Conservation (phyloP, 345 rosid species). For the Mangifera indica region DNA sequence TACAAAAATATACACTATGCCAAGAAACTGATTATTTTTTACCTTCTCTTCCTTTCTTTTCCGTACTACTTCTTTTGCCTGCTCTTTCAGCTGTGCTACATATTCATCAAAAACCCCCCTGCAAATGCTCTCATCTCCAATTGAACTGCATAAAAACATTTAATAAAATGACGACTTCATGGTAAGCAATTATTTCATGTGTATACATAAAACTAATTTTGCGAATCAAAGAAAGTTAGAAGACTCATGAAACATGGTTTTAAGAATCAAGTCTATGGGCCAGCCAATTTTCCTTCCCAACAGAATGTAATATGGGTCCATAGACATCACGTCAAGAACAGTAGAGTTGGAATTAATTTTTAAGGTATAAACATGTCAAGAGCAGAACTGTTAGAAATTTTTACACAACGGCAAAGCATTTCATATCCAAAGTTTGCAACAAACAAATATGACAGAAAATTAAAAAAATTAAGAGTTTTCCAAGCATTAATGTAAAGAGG, state of each 20-base stretch:
- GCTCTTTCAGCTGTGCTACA: constrained; percentile 59
- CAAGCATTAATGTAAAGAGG: neutral
- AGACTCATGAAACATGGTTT: neutral
- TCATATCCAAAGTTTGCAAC: neutral
- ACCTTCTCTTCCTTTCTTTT: constrained; percentile 78
- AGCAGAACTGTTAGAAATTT: neutral
- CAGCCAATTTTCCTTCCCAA: neutral
- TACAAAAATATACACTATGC: neutral
- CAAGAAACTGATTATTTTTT: constrained; percentile 16
- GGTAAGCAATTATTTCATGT: constrained; percentile 7
- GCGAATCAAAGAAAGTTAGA: constrained; percentile 4
- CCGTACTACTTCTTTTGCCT: constrained; percentile 54
- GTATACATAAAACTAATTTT: constrained; percentile 6
- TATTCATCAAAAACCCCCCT: constrained; percentile 70
- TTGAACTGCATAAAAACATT: constrained; percentile 47
- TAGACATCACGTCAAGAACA: neutral
- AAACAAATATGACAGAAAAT: neutral
- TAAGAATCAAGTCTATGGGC: neutral
- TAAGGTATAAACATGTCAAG: neutral
- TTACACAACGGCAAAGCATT: neutral
- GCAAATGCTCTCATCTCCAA: constrained; percentile 69
- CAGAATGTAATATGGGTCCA: neutral
- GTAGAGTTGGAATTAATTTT: neutral
- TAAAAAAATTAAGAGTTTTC: neutral
- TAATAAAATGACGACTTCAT: constrained; percentile 9